Evolutionary conservation across 2,329 filamentous ascomycete species (phyloP).

Genomic region (Neocatenulostroma microsporum): DNA sequence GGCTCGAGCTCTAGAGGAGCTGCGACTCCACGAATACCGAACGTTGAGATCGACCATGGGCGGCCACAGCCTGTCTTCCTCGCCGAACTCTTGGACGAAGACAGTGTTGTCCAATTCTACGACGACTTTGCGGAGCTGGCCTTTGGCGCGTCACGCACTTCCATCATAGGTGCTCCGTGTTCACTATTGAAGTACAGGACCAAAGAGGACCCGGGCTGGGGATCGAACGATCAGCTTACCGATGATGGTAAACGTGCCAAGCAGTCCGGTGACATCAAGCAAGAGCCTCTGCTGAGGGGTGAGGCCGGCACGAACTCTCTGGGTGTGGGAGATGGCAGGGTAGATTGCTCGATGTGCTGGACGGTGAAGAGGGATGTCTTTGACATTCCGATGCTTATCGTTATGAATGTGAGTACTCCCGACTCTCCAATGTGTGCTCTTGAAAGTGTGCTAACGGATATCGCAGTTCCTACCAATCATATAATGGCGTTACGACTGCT

Average conservation of each 20-base stretch:
- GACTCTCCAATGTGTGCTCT: background rate
- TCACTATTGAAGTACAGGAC: slow-evolving; percentile 86
- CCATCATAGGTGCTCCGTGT: slow-evolving; percentile 67
- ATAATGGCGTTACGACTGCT: slow-evolving; percentile 6
- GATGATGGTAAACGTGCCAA: slow-evolving; percentile 23
- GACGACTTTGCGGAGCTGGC: slow-evolving; percentile 90
- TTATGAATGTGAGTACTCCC: slow-evolving; percentile 76
- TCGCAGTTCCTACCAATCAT: slow-evolving; percentile 19
- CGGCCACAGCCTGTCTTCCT: slow-evolving; percentile 75
- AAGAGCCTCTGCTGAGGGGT: slow-evolving; percentile 40
- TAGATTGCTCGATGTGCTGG: slow-evolving; percentile 95
- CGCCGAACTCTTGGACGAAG: slow-evolving; percentile 86
- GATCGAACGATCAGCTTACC: slow-evolving; percentile 42
- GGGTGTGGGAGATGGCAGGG: slow-evolving; percentile 74
- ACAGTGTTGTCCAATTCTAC: slow-evolving; percentile 89
- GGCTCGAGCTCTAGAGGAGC: slow-evolving; percentile 41
- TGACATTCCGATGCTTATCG: slow-evolving; percentile 96
- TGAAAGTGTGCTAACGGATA: background rate
- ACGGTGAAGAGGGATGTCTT: slow-evolving; percentile 94
- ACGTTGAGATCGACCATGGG: slow-evolving; percentile 22
- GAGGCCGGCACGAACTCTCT: slow-evolving; percentile 75
- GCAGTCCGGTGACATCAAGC: slow-evolving; percentile 17
- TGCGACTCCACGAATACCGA: slow-evolving; percentile 37
- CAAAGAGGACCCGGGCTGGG: slow-evolving; percentile 47
- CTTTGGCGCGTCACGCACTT: slow-evolving; percentile 82